Percentiles rank a stretch among this genome's conserved stretches.
Conservation (phyloP, 2,329 filamentous ascomycete genomes). For the Sporothrix mexicana region DNA sequence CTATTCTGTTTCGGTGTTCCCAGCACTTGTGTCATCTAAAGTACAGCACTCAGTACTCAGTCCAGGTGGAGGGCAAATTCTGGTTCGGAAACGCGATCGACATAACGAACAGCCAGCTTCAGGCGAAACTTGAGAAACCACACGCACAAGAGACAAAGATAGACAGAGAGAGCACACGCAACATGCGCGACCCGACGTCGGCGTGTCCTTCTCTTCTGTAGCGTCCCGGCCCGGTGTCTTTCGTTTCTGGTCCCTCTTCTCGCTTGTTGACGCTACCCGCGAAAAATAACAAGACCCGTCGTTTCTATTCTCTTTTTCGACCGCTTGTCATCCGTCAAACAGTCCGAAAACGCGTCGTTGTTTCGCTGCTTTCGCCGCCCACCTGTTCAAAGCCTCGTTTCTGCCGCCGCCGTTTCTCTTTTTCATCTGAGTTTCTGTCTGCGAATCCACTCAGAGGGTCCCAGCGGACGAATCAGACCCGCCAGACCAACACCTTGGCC, state of each 20-base stretch:
- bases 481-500: not conserved
- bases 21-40: too few relatives aligned
- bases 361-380: constrained; percentile 1
- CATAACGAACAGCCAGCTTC: constrained; percentile 12
- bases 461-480: constrained; percentile 26
- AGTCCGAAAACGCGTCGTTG: not conserved
- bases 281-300: not conserved
- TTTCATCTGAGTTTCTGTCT: not conserved
- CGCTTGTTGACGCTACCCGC: constrained; percentile 21
- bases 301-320: not conserved
- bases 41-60: not conserved
- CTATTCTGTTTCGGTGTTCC: not conserved
- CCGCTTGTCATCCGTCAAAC: constrained; percentile 6
- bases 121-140: not conserved
- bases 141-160: not conserved
- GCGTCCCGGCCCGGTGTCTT: constrained; percentile 30
- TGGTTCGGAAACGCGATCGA: constrained; percentile 29
- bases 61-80: not conserved
- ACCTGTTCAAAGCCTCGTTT: constrained; percentile 7
- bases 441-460: not conserved
- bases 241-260: constrained; percentile 4
- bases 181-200: constrained; percentile 13
- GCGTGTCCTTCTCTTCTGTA: constrained; percentile 14
- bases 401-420: not conserved
- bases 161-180: not conserved